A percentile compares a stretch with the other conserved stretches of the same genome.
Evolutionary conservation across 2,329 filamentous ascomycete species (phyloP).

Genomic region (Curvularia hawaiiensis): DNA sequence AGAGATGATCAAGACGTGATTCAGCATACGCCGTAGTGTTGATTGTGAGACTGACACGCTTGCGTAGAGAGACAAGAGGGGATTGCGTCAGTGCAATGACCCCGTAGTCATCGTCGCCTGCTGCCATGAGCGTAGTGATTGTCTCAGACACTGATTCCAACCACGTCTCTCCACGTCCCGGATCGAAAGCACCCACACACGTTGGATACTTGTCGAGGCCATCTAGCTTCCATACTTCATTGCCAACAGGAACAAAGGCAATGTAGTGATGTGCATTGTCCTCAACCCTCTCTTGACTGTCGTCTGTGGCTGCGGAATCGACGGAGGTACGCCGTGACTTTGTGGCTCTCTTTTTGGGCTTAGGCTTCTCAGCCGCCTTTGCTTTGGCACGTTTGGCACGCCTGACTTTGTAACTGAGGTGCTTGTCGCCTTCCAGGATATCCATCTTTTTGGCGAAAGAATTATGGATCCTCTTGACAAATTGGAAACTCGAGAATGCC

Average conservation of each 20-base stretch:
- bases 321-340: conserved; percentile 44
- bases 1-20: conserved; percentile 46
- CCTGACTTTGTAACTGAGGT: conserved; percentile 66
- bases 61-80: conserved; percentile 58
- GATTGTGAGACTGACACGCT: conserved; percentile 53
- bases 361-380: conserved; percentile 9
- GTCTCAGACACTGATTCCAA: conserved; percentile 66
- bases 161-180: conserved; percentile 61
- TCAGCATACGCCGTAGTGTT: conserved; percentile 51
- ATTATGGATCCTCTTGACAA: conserved; percentile 84
- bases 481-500: conserved; percentile 73
- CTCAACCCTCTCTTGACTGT: conserved; percentile 54
- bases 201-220: conserved; percentile 76
- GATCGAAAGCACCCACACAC: conserved; percentile 56
- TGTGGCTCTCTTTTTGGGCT: conserved; percentile 48
- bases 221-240: conserved; percentile 85
- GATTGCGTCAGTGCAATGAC: conserved; percentile 76
- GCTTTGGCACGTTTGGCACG: conserved; percentile 29
- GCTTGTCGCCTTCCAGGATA: conserved; percentile 72
- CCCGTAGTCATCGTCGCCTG: conserved; percentile 73
- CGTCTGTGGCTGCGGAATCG: conserved; percentile 38
- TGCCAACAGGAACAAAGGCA: conserved; percentile 79
- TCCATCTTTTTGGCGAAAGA: conserved; percentile 73
- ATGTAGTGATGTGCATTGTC: conserved; percentile 85
- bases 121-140: conserved; percentile 70